These are phyloP conservation scores for Carallia brachiata DNA, from an alignment of 345 rosid species.

Conservation along the genomic window DNA sequence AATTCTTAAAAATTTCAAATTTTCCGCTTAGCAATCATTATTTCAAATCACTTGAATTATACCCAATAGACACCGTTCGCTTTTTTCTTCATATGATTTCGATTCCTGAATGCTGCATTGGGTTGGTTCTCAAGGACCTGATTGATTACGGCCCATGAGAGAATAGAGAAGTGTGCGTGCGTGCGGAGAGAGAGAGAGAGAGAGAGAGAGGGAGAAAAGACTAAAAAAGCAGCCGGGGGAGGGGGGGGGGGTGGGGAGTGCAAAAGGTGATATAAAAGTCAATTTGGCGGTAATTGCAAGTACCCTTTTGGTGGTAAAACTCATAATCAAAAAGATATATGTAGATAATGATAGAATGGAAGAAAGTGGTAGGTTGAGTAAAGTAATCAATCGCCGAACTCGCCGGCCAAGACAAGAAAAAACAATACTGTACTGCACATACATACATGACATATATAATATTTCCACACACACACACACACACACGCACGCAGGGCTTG, in stretches of 20 bases:
- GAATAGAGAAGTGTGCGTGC: no score
- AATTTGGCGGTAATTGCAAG: slow-evolving; percentile 40
- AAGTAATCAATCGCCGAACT: slow-evolving; percentile 17
- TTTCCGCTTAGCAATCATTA: no score
- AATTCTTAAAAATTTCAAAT: no score
- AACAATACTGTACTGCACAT: background rate
- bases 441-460: background rate
- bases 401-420: slow-evolving; percentile 16
- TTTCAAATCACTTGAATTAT: no score
- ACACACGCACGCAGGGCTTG: background rate
- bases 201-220: background rate
- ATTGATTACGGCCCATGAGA: no score
- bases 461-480: no score
- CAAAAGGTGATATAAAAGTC: slow-evolving; percentile 23
- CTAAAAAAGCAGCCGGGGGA: background rate
- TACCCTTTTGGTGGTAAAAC: slow-evolving; percentile 36
- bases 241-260: background rate
- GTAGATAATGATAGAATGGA: slow-evolving; percentile 26
- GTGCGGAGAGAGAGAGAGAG: background rate
- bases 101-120: no score
- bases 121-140: no score
- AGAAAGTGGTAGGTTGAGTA: slow-evolving; percentile 34
- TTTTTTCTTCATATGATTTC: no score
- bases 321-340: slow-evolving; percentile 22
- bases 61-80: no score